A percentile compares a stretch with the other conserved stretches of the same genome.
Conservation (phyloP, 2,329 filamentous ascomycete genomes). For the Didymella segeticola region DNA sequence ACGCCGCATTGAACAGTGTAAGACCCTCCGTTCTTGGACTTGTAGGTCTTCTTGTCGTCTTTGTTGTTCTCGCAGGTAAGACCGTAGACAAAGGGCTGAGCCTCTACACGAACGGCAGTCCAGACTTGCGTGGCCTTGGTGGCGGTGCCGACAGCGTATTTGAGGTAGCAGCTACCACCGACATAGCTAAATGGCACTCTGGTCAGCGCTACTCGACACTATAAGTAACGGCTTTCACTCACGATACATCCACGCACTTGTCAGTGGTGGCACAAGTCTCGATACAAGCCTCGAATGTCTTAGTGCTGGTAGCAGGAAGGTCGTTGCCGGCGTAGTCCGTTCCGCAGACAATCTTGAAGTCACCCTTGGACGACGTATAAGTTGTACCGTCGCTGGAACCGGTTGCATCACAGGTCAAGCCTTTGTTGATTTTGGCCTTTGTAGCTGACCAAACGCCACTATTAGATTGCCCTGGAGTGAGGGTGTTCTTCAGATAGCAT, state of each 20-base stretch:
- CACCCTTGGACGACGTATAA: background rate
- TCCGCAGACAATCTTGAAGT: conserved; percentile 4
- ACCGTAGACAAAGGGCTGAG: background rate
- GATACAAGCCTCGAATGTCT: conserved; percentile 3
- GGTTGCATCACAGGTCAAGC: background rate
- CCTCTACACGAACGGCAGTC: background rate
- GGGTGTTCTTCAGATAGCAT: conserved; percentile 1
- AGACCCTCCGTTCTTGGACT: background rate
- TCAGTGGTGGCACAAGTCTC: conserved; percentile 1
- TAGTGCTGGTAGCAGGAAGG: background rate
- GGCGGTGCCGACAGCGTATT: background rate
- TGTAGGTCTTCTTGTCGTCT: background rate
- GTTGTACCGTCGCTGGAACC: conserved; percentile 1
- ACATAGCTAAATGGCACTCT: background rate
- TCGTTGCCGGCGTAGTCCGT: conserved; percentile 8
- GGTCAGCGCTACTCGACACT: background rate
- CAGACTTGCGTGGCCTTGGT: background rate
- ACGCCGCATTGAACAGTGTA: background rate
- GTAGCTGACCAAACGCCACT: conserved; percentile 2
- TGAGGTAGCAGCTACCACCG: background rate
- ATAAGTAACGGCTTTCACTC: background rate
- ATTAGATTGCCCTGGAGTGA: background rate
- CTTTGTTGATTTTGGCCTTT: background rate
- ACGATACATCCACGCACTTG: conserved; percentile 5
- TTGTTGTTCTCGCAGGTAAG: background rate